A percentile compares a stretch with the other conserved stretches of the same genome.
Conservation (phyloP, 495 filamentous ascomycete species). For the Poronia punctata region DNA sequence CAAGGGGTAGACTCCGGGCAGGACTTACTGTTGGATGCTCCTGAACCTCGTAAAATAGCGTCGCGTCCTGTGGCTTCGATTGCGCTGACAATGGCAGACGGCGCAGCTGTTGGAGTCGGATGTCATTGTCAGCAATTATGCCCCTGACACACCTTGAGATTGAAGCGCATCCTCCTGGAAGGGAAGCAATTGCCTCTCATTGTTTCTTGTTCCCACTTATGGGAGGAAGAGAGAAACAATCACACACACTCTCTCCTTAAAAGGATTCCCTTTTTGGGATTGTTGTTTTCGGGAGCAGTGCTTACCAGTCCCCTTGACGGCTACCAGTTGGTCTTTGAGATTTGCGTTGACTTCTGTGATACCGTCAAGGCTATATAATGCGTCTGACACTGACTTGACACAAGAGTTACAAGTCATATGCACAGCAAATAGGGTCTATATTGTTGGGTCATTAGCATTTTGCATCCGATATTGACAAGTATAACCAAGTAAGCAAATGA, state of each 20-base stretch:
- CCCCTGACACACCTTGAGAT: constrained; percentile 3
- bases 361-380: constrained; percentile 65
- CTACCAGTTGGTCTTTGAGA: constrained; percentile 59
- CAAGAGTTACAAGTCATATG: constrained; percentile 86
- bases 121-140: constrained; percentile 7
- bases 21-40: constrained; percentile 69
- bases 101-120: constrained; percentile 49
- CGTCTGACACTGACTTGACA: constrained; percentile 71
- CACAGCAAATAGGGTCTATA: constrained; percentile 87
- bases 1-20: constrained; percentile 6
- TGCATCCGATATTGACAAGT: constrained; percentile 4
- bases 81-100: constrained; percentile 78
- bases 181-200: neutral
- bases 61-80: constrained; percentile 88
- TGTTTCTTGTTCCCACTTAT: neutral
- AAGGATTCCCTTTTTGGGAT: neutral
- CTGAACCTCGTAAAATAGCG: constrained; percentile 88
- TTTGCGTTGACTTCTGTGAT: constrained; percentile 62
- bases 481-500: too few relatives aligned
- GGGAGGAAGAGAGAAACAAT: neutral
- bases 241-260: neutral
- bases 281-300: neutral
- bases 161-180: neutral
- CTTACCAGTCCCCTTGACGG: constrained; percentile 61
- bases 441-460: constrained; percentile 18